Percentiles rank a stretch among this genome's conserved stretches.
phyloP scores from a whole-genome alignment of 2,329 filamentous ascomycete species.

The Cercospora berteroae region DNA sequence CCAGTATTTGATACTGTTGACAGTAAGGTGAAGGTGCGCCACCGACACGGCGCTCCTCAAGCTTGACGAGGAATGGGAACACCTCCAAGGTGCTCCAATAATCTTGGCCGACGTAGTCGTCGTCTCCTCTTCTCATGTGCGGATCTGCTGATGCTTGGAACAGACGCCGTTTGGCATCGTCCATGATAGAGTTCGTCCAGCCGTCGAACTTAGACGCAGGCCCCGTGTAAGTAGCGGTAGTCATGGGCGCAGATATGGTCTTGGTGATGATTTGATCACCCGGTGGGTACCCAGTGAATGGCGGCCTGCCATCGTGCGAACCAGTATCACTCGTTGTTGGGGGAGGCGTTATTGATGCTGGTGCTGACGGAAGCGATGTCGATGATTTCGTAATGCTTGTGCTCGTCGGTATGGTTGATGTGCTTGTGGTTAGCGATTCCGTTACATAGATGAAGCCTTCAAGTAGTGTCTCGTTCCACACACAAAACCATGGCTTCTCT shows the following conservation, averaged over 20 bases:
- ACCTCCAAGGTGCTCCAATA: constrained; percentile 13
- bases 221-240: constrained; percentile 10
- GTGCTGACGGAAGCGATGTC: constrained; percentile 12
- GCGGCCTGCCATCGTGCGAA: constrained; percentile 2
- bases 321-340: constrained; percentile 1
- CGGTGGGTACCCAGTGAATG: constrained; percentile 14
- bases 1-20: constrained; percentile 61
- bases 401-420: constrained; percentile 10
- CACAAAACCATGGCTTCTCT: constrained; percentile 67
- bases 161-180: constrained; percentile 2
- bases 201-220: constrained; percentile 1
- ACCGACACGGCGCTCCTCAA: constrained; percentile 60
- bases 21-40: constrained; percentile 56
- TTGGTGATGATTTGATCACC: constrained; percentile 10
- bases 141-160: background rate
- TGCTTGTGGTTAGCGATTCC: constrained; percentile 44
- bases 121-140: constrained; percentile 2
- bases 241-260: background rate
- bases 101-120: constrained; percentile 3
- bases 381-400: constrained; percentile 15
- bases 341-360: constrained; percentile 14
- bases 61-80: constrained; percentile 60
- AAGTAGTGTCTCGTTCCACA: constrained; percentile 65
- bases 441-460: constrained; percentile 67
- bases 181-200: constrained; percentile 5